phyloP scores from a whole-genome alignment of 2,329 filamentous ascomycete species.

The Plectosphaerella plurivora region DNA sequence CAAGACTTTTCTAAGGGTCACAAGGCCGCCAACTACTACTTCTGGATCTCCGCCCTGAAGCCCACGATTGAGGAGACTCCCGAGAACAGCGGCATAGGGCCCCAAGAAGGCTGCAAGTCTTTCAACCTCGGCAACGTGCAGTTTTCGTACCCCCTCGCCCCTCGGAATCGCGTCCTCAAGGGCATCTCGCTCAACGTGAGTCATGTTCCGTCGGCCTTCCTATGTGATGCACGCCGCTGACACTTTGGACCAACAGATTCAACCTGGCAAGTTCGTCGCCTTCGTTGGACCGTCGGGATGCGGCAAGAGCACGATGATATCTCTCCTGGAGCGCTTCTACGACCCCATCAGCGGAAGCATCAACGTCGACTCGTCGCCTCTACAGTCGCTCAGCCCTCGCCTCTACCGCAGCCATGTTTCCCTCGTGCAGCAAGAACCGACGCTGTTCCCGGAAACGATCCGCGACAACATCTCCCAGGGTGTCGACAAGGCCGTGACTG shows the following conservation, averaged over 20 bases:
- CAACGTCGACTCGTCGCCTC: too few species aligned
- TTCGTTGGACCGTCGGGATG: conserved; percentile 52
- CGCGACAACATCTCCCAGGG: conserved; percentile 52
- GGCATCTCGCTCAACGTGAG: conserved; percentile 16
- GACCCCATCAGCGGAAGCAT: conserved; percentile 9
- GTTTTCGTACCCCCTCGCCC: conserved; percentile 47
- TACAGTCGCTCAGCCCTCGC: too few species aligned
- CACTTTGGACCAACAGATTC: too few species aligned
- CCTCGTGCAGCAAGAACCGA: neutral
- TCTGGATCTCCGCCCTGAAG: conserved; percentile 22
- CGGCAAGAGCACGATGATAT: conserved; percentile 57
- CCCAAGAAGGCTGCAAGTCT: neutral
- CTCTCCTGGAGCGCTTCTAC: conserved; percentile 41
- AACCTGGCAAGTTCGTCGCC: too few species aligned
- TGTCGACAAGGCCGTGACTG: conserved; percentile 9
- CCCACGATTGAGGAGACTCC: conserved; percentile 20
- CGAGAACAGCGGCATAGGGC: conserved; percentile 10
- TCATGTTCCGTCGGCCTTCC: too few species aligned
- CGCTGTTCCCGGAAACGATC: conserved; percentile 35
- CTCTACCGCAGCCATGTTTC: neutral
- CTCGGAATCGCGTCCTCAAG: conserved; percentile 21
- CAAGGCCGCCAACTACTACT: conserved; percentile 28
- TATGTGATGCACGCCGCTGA: too few species aligned
- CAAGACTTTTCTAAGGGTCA: conserved; percentile 34
- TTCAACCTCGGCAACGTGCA: conserved; percentile 17